Evolutionary conservation across 2,329 filamentous ascomycete genomes (phyloP), one percentile per base, ranked within the genome.

Genomic region (Furcasterigmium furcatum): DNA sequence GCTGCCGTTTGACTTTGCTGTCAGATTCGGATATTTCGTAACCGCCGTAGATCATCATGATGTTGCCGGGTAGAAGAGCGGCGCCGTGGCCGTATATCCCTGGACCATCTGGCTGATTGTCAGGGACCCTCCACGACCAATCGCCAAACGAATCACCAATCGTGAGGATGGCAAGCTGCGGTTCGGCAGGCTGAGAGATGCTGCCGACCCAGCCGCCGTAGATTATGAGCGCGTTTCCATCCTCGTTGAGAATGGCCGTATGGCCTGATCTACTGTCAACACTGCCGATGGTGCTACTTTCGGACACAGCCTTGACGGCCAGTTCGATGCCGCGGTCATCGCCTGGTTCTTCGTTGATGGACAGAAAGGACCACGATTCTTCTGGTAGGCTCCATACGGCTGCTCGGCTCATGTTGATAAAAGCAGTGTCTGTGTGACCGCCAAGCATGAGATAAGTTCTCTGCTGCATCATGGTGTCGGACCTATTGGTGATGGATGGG

Each of bases 181-280:
- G 94, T 24, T 84, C 73, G 0, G 94, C 94, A 2, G 91, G 79
- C 25, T 83, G 86, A 9, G 71, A 76, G 0, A 87, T 74, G 57
- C 95, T 84, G 4, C 91, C 92, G 5, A 96, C 90, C 94, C 94
- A 99, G 2, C 94, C 94, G 18, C 94, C 94, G 48, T 91, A 75
- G 1, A 99, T 70, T 34, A 96, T 71, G 9, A 97, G 72, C n/a
- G 79, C 82, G 21, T 72, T 79, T 0, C 91, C 91, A 58, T 95
- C 90, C 43, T 86, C 79, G 22, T 82, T 88, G 5, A 96, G 68
- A 1, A 96, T 79, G 1, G 92, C 84, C 0, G 88, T 91, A 60
- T 99, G 94, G 0, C 94, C 94, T 4, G 91, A 96, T 45, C 94
- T 76, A 30, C 90, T 89, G 53, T 95, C 87, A 7, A 95, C 74